Base-by-base conservation (phyloP, 768 basidiomycete species). In the Psilocybe cyanescens region DNA sequence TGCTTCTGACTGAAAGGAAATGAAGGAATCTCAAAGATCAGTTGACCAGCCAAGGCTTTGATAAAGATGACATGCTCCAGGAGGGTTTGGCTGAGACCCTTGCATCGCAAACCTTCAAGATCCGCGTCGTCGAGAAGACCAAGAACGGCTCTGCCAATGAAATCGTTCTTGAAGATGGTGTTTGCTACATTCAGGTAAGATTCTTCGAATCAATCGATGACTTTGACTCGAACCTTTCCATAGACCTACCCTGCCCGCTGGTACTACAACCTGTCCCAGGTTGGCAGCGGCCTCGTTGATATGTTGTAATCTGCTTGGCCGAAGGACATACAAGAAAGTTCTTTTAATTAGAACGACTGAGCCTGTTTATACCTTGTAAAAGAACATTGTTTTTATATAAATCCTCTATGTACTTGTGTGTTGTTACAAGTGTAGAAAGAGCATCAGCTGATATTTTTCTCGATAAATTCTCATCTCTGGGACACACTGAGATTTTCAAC, bases 41-140 rank as follows among this genome's bases (percentile, higher is more conserved):
- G 61, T 64, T 79, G 31, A 68, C 69, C 37, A 45, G 51, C n/a
- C 71, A 77, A 46, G 77, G 75, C 24, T 79, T 79, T 67, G 68
- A 74, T 54, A 70, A 65, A 7, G 78, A 79, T 49, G 75, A 76
- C 0, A 74, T 81, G 75, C 66, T 79, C 39, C 77, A 78, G 61
- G 78, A 81, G 67, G 77, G 78, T 11, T 68, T 81, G 41, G 70
- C 68, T 28, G 77, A 81, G 55, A 60, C 65, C 6, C 63, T 78
- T 30, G 58, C 72, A n/a, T 69, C 70, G 19, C 78, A 77, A 65
- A 78, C 72, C 0, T 74, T 79, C 71, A 73, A 72, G 59, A 37
- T 79, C 28, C 76, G 78, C 33, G 65, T 80, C n/a, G 72, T 78
- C 39, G 65, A 75, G 39, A 71, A 73, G 50, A 71, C 72, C 3